Evolutionary conservation across 495 filamentous ascomycete genomes (phyloP), one percentile per base, ranked within the genome.

Genomic region (Astrothelium subdiscretum): DNA sequence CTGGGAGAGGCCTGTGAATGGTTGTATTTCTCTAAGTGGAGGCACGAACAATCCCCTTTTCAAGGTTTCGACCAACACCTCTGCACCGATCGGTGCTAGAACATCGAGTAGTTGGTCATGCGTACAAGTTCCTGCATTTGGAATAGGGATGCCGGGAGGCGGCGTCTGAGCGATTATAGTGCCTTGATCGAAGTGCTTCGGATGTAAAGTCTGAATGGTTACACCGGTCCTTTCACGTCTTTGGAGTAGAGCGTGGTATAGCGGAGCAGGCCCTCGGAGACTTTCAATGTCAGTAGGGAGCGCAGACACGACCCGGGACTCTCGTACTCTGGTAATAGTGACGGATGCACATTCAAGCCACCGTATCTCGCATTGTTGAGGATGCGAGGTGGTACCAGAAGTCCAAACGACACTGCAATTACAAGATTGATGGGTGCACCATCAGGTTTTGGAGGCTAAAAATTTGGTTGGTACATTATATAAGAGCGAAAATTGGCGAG

Each of bases 381-480:
- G 18, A 96, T 81, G 2, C 88, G 79, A 4, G 83, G 82, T 0
- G 94, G 95, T 11, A 98, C 84, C 58, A 95, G 86, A 18, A 95
- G 81, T 2, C 94, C 94, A 72, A 97, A 98, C 6, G 94, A 97
- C n/a, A 97, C 95, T 26, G 91, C 91, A 35, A 97, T 81, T 62
- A 98, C 85, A 48, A 98, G 78, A 70, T 97, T 91, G 63, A 88
- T 85, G 22, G 80, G 71, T 15, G 74, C 74, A 32, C 69, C 74
- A n/a, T 80, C 58, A 4, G 75, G 74, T 38, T 68, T 65, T 8
- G 88, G 87, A 57, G 83, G 82, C 84, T 89, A 67, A 12, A 42
- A 27, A 8, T 27, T 15, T 12, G 48, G 24, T 54, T 29, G 22
- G 48, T 29, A 29, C n/a, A 3, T 24, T 8, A 29, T 8, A 26